phyloP scores from a whole-genome alignment of 1,139 yeast genomes.

The Taphrina wiesneri region DNA sequence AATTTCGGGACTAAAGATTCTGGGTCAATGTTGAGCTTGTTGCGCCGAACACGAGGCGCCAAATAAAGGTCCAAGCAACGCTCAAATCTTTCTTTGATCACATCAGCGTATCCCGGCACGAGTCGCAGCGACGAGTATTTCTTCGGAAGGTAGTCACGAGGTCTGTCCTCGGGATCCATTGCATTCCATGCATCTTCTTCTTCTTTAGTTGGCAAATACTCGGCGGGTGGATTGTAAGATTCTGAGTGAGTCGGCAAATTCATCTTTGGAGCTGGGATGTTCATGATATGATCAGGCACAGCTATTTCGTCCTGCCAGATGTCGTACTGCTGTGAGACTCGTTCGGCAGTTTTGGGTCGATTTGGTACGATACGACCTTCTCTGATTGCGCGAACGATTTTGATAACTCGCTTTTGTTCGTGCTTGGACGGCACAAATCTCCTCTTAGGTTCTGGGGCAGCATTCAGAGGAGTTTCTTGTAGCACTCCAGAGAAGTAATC shows the following conservation, averaged over 20 bases:
- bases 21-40: conserved; percentile 87
- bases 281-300: conserved; percentile 75
- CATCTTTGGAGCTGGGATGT: conserved; percentile 87
- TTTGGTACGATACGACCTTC: conserved; percentile 91
- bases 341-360: conserved; percentile 52
- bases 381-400: conserved; percentile 91
- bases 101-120: conserved; percentile 89
- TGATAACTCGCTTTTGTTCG: conserved; percentile 83
- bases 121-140: conserved; percentile 78
- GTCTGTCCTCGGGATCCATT: conserved; percentile 70
- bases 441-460: conserved; percentile 95
- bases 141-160: conserved; percentile 63
- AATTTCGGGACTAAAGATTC: conserved; percentile 93
- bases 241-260: conserved; percentile 97
- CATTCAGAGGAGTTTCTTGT: conserved; percentile 89
- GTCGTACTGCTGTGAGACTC: conserved; percentile 54
- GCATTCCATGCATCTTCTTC: conserved; percentile 74
- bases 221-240: conserved; percentile 96
- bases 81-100: conserved; percentile 87
- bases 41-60: conserved; percentile 94
- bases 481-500: conserved; percentile 91
- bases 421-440: conserved; percentile 95
- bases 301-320: conserved; percentile 70
- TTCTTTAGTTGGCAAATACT: conserved; percentile 76
- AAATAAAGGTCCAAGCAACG: conserved; percentile 88